These are phyloP conservation scores for Heliophila coronopifolia DNA, from an alignment of 441 rosid species.

Conservation along the genomic window DNA sequence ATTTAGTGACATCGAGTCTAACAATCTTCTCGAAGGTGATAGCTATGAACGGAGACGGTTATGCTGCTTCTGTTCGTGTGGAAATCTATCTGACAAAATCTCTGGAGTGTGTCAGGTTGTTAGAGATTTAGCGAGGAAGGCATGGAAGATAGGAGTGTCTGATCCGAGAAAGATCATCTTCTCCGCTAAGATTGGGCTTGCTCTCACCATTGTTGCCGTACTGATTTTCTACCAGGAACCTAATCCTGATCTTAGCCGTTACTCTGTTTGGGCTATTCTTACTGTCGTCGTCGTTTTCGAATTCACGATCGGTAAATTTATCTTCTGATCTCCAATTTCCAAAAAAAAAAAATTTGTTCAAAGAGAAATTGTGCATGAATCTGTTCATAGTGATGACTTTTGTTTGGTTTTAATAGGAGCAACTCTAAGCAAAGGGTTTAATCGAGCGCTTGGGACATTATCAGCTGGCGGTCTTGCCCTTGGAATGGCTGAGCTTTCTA, in stretches of 20 bases:
- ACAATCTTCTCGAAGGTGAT: slow-evolving; percentile 15
- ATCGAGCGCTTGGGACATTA: slow-evolving; percentile 59
- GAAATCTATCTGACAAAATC: slow-evolving; percentile 20
- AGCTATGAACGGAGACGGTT: neutral
- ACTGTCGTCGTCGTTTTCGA: slow-evolving; percentile 73
- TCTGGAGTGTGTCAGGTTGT: slow-evolving; percentile 11
- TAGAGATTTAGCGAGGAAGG: slow-evolving; percentile 33
- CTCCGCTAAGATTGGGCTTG: slow-evolving; percentile 62
- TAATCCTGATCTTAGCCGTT: slow-evolving; percentile 40
- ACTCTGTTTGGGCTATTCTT: slow-evolving; percentile 66
- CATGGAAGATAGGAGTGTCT: slow-evolving; percentile 51
- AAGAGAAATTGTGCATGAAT: neutral
- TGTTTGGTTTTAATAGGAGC: slow-evolving; percentile 42
- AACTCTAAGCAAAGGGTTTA: slow-evolving; percentile 66
- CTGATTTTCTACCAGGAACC: slow-evolving; percentile 48
- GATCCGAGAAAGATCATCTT: slow-evolving; percentile 66
- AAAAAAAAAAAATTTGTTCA: no score
- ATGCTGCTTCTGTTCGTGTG: slow-evolving; percentile 30
- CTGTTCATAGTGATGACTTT: neutral
- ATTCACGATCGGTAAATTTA: slow-evolving; percentile 48
- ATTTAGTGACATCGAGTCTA: slow-evolving; percentile 22
- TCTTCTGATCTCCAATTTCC: no score
- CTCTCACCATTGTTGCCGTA: slow-evolving; percentile 47
- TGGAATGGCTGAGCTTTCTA: slow-evolving; percentile 56
- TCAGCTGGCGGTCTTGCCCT: slow-evolving; percentile 71